These are phyloP conservation scores for Rhodotorula glutinis DNA, from an alignment of 1,284 basidiomycete species.

Conservation along the genomic window DNA sequence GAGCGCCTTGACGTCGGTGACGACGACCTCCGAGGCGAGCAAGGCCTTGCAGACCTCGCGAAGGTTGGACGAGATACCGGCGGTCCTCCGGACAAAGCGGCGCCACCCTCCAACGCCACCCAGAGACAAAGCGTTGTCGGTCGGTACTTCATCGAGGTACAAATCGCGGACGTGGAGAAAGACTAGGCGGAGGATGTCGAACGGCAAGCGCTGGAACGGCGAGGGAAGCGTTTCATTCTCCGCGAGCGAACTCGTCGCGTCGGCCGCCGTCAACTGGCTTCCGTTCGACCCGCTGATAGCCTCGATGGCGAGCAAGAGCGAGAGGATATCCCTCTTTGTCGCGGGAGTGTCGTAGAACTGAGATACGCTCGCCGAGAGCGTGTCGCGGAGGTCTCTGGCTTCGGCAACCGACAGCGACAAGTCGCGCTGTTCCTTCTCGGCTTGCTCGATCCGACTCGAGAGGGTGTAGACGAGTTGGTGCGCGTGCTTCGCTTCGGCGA, in stretches of 20 bases:
- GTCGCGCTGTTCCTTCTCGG: neutral
- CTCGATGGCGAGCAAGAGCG: neutral
- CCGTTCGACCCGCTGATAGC: too few relatives aligned
- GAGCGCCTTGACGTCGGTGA: slow-evolving; percentile 4
- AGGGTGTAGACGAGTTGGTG: neutral
- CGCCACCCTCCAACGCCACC: neutral
- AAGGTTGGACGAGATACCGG: neutral
- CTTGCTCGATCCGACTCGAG: neutral
- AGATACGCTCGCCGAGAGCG: neutral
- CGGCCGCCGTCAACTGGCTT: too few relatives aligned
- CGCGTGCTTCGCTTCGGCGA: too few relatives aligned
- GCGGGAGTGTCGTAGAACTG: slow-evolving; percentile 6
- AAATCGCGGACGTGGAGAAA: slow-evolving; percentile 12
- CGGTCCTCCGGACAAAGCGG: neutral
- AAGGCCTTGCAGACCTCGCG: neutral
- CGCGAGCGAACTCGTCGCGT: too few relatives aligned
- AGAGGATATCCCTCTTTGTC: slow-evolving; percentile 1
- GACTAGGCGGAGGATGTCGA: slow-evolving; percentile 23
- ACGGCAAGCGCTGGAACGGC: slow-evolving; percentile 5
- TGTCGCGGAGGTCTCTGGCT: neutral
- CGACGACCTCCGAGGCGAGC: slow-evolving; percentile 8
- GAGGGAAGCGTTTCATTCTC: neutral
- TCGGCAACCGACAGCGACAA: neutral
- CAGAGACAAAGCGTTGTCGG: neutral
- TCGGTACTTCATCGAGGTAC: neutral